Conservation (phyloP, 2,329 filamentous ascomycete species). For the Escovopsis sp. region DNA sequence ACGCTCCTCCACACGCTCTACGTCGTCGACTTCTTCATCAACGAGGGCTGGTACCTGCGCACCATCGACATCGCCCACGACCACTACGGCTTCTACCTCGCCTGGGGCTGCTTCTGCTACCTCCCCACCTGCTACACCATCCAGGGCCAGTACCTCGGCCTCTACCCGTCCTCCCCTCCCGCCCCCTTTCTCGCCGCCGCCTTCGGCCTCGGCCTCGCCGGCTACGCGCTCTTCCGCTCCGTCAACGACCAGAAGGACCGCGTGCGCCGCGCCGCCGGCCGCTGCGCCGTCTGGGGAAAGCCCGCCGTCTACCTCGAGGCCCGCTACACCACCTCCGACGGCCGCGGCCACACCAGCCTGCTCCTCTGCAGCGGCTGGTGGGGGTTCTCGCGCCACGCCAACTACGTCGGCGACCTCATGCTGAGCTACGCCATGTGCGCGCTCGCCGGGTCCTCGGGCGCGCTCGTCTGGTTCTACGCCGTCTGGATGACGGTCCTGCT, state of each 20-base stretch:
- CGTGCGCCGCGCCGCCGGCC: slow-evolving; percentile 22
- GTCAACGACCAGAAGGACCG: slow-evolving; percentile 31
- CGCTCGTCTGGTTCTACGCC: slow-evolving; percentile 30
- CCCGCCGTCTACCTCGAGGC: slow-evolving; percentile 23
- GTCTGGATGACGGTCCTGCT: slow-evolving; percentile 29
- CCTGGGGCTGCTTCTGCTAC: slow-evolving; percentile 30
- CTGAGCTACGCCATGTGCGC: slow-evolving; percentile 27
- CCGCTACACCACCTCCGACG: slow-evolving; percentile 26
- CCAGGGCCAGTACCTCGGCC: slow-evolving; percentile 31
- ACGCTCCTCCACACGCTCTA: slow-evolving; percentile 29
- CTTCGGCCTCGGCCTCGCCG: slow-evolving; percentile 12
- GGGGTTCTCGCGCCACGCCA: slow-evolving; percentile 16
- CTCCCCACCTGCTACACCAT: slow-evolving; percentile 32
- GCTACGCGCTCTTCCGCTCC: slow-evolving; percentile 28
- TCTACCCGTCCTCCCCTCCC: slow-evolving; percentile 21
- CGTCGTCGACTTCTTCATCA: slow-evolving; percentile 33
- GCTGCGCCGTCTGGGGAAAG: slow-evolving; percentile 28
- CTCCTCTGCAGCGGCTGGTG: slow-evolving; percentile 17
- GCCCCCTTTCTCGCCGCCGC: slow-evolving; percentile 11
- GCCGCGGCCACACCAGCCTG: slow-evolving; percentile 20
- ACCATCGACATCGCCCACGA: slow-evolving; percentile 31
- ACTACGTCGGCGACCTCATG: slow-evolving; percentile 15
- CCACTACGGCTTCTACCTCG: slow-evolving; percentile 29
- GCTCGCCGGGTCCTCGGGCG: slow-evolving; percentile 20
- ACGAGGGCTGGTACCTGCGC: slow-evolving; percentile 33